Evolutionary conservation across 2,329 filamentous ascomycete genomes (phyloP).

Genomic region (Cytospora leucostoma): DNA sequence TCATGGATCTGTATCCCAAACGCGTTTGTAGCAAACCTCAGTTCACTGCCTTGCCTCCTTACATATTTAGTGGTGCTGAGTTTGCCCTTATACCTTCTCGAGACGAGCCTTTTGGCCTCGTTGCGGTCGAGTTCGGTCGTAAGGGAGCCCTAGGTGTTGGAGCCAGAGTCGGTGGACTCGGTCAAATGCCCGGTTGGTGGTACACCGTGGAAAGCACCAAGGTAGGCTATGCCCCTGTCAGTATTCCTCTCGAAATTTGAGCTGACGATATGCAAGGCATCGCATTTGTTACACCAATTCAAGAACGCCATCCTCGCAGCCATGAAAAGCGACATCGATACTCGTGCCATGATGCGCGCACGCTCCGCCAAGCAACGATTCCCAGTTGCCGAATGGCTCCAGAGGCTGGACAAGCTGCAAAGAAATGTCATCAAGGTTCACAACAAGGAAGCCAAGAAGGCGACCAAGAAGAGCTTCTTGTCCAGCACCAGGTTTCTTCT

Average conservation of each 20-base stretch:
- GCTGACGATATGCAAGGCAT: constrained; percentile 27
- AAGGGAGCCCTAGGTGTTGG: constrained; percentile 68
- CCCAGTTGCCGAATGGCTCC: constrained; percentile 66
- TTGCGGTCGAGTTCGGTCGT: constrained; percentile 67
- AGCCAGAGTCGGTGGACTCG: constrained; percentile 63
- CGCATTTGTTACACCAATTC: constrained; percentile 64
- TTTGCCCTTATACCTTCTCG: constrained; percentile 70
- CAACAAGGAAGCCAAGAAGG: constrained; percentile 36
- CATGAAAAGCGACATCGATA: constrained; percentile 55
- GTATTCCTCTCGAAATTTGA: too few relatives aligned
- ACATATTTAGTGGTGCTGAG: constrained; percentile 67
- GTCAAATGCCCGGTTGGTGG: constrained; percentile 72
- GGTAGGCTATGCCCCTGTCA: constrained; percentile 36
- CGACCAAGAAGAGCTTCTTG: constrained; percentile 28
- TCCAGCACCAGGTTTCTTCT: constrained; percentile 27
- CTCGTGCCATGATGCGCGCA: constrained; percentile 63
- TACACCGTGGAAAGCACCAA: constrained; percentile 66
- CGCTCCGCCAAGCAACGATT: constrained; percentile 65
- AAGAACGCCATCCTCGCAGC: constrained; percentile 62
- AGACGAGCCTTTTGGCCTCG: constrained; percentile 69
- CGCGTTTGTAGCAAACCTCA: constrained; percentile 68
- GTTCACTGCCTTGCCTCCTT: constrained; percentile 66
- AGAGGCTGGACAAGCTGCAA: constrained; percentile 63
- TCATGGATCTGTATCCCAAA: constrained; percentile 66
- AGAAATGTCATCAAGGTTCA: constrained; percentile 51